phyloP scores from a whole-genome alignment of 495 filamentous ascomycete species.

The Penicillium riverlandense region DNA sequence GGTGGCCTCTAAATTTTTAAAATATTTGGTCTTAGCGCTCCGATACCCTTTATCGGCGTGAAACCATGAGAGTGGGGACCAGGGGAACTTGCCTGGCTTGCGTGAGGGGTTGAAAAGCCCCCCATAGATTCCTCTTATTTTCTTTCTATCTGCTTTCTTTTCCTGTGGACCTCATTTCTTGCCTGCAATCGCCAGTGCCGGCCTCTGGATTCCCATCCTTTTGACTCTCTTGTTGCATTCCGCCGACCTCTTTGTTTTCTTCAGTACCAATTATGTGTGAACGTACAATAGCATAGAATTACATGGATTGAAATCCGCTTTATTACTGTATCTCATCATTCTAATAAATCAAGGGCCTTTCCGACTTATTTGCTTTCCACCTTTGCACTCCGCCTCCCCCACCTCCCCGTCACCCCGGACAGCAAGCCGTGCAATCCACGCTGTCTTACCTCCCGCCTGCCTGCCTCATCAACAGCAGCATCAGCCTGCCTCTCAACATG shows the following conservation, averaged over 20 bases:
- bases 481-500: conserved; percentile 43
- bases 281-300: conserved; percentile 31
- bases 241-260: conserved; percentile 14
- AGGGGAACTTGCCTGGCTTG: conserved; percentile 30
- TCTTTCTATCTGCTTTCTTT: conserved; percentile 10
- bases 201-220: conserved; percentile 19
- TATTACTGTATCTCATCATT: conserved; percentile 11
- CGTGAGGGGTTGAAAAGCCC: conserved; percentile 18
- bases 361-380: background rate
- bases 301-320: conserved; percentile 22
- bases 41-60: conserved; percentile 41
- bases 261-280: conserved; percentile 20
- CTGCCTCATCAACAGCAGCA: conserved; percentile 61
- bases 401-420: conserved; percentile 11
- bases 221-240: conserved; percentile 18
- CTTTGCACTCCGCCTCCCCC: conserved; percentile 2
- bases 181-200: conserved; percentile 16
- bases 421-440: conserved; percentile 57
- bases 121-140: conserved; percentile 24
- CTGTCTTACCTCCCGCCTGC: conserved; percentile 58
- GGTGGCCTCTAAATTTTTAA: conserved; percentile 35
- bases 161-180: conserved; percentile 7
- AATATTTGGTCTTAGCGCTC: conserved; percentile 38
- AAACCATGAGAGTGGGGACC: conserved; percentile 30
- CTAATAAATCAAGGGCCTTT: background rate